Base-by-base conservation (phyloP, 139 green algal genomes). In the Chloropicon primus region DNA sequence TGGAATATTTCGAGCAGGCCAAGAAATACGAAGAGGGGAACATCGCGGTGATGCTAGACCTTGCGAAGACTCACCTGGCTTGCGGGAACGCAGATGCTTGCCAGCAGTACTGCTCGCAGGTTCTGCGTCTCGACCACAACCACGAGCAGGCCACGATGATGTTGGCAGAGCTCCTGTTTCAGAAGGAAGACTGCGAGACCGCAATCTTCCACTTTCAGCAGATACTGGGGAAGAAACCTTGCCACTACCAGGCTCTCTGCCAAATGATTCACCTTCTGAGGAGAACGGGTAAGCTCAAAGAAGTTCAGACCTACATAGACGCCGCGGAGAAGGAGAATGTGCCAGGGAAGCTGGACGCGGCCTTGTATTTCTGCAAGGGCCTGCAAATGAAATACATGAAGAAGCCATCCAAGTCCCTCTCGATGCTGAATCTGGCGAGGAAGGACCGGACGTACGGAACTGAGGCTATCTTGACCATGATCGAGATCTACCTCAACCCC, bases 121-220 rank as follows among this genome's bases (percentile, higher is more conserved):
- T 94, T 41, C 86, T 94, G 74, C 82, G 89, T 62, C 27, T 80
- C 2, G 82, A 94, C 71, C 85, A 88, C 21, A 84, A 90, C 75
- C 87, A 93, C 78, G 86, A 91, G 74, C 87, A 92, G 79, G 90
- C 87, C 0, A 79, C 77, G 25, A 84, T 91, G 80, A 92, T 94
- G 86, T 81, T 94, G 76, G 89, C 88, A n/a, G 89, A 94, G 85
- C 80, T 92, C 53, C 92, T 93, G 86, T 86, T 89, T 74, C 84
- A 90, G 72, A 85, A 91, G 86, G 90, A 94, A 78, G 74, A 93
- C 74, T 88, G 89, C 79, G 87, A 89, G 25, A 84, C 80, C 24
- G 90, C 90, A 17, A 85, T 93, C 62, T 89, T 85, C 79, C 86
- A 94, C 80, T 91, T 92, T 78, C 82, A 92, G 84, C 86, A 92